Evolutionary conservation across 352 stramenopile genomes (phyloP).

Genomic region (Sclerospora graminicola): DNA sequence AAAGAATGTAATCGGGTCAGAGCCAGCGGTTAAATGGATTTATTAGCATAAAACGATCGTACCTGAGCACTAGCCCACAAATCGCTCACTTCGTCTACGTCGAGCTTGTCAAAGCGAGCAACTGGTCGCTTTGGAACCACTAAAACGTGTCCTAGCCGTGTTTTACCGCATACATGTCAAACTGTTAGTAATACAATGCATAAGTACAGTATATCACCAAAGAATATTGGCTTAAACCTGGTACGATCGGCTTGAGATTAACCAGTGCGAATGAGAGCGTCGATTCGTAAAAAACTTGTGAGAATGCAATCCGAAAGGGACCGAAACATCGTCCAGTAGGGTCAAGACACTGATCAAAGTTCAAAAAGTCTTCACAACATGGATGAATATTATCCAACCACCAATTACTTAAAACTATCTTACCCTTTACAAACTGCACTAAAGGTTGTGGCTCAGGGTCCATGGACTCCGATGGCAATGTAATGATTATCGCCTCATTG

Average conservation of each 20-base stretch:
- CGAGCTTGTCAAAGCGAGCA: conserved; percentile 62
- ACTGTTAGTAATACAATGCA: too few relatives aligned
- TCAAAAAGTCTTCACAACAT: conserved; percentile 21
- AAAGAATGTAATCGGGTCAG: not conserved
- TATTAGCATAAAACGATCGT: not conserved
- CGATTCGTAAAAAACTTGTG: conserved; percentile 56
- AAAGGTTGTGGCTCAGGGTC: conserved; percentile 1
- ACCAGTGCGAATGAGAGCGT: conserved; percentile 71
- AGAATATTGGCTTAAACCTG: too few relatives aligned
- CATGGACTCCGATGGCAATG: conserved; percentile 1
- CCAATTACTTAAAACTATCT: too few relatives aligned
- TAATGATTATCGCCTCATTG: conserved; percentile 4
- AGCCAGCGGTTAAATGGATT: not conserved
- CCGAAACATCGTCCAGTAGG: conserved; percentile 30
- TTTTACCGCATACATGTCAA: not conserved
- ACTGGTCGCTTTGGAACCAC: conserved; percentile 77
- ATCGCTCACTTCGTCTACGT: conserved; percentile 79
- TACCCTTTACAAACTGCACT: conserved; percentile 13
- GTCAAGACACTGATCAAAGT: conserved; percentile 29
- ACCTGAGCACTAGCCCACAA: conserved; percentile 83
- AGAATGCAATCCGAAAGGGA: conserved; percentile 25
- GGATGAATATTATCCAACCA: too few relatives aligned
- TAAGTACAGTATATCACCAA: too few relatives aligned
- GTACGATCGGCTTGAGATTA: conserved; percentile 91
- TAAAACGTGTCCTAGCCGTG: conserved; percentile 74